Evolutionary conservation across 106 monocot species (phyloP), one percentile per base, ranked within the genome.

Genomic region (Dactylorhiza incarnata): DNA sequence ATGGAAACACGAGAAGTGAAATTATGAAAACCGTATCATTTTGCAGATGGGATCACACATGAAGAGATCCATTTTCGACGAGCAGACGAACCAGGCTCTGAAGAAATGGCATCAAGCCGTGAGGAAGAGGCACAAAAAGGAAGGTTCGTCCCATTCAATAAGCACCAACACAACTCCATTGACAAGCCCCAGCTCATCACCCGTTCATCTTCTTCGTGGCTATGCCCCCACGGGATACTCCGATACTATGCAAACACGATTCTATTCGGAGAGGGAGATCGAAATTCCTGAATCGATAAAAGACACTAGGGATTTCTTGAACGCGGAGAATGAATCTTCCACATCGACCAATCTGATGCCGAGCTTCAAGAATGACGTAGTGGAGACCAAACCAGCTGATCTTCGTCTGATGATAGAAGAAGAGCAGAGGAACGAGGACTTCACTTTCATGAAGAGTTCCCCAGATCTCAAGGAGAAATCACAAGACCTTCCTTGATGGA

Each of bases 21-120:
- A 37, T 37, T 37, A 37, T 3, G 37, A 37, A 37, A 37, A 23
- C 5, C 4, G 0, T 50, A 53, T 45, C 37, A 7, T 58, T 81
- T 49, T 79, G 9, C 75, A 91, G 91, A 88, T 88, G 91, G 88
- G 91, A n/a, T 84, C 88, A 25, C 81, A 84, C 65, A 88, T 91
- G 91, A 88, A 88, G 78, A 86, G 15, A 23, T 84, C 91, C 46
- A 88, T 91, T 44, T 91, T 91, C 16, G 82, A 91, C 13, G 88
- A 86, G 22, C 86, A 91, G 46, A 88, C 84, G 51, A 76, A 82
- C 22, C 74, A 72, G 52, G 88, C 88, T 56, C 77, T 91, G 17
- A 91, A 82, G 65, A 88, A 81, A 44, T 91, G 91, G 91, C 81
- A 80, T 46, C 77, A 80, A 49, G 84, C 75, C 6, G 86, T 68